Evolutionary conservation across 768 basidiomycete species (phyloP), one percentile per base, ranked within the genome.

Genomic region (Mycena vulgaris): DNA sequence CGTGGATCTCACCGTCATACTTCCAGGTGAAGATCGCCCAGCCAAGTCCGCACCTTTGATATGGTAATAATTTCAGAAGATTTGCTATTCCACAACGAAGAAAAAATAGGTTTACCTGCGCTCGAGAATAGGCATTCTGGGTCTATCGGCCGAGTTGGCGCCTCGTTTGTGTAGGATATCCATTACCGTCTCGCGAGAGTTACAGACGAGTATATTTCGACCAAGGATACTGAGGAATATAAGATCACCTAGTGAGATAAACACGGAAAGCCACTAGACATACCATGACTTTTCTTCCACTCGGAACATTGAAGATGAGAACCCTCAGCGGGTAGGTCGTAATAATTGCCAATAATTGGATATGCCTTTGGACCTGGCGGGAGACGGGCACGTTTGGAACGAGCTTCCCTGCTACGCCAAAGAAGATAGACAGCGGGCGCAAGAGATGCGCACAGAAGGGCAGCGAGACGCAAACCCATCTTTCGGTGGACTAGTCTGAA

Each of bases 281-380:
- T 30, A 59, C 57, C 57, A 59, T 59, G 42, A 45, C 42, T 59
- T 45, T 59, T 42, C 35, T 45, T 45, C 57, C 57, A 59, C 57
- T 59, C 57, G 42, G 57, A 40, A 59, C 28, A 59, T 59, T 40
- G 37, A 42, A 59, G 37, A 40, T 45, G 42, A 27, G 57, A 59
- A 27, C 42, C 39, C 39, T 45, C 42, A 21, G 57, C 57, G 39
- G 57, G 57, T 27, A 59, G 37, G 57, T 59, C 57, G 28, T 42
- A 45, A 45, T 42, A 45, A 59, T 59, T 59, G 57, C 57, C 57
- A 45, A 59, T 42, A 45, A 59, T 40, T 28, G 57, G 57, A 59
- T 59, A 59, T 40, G 39, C 57, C 42, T 42, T 59, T 59, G 57
- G 57, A 59, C 57, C 57, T 42, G 57, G 57, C 25, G 57, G 57